These are phyloP conservation scores for Middelhovenomyces tepae DNA, from an alignment of 805 yeast genomes.

Conservation along the genomic window DNA sequence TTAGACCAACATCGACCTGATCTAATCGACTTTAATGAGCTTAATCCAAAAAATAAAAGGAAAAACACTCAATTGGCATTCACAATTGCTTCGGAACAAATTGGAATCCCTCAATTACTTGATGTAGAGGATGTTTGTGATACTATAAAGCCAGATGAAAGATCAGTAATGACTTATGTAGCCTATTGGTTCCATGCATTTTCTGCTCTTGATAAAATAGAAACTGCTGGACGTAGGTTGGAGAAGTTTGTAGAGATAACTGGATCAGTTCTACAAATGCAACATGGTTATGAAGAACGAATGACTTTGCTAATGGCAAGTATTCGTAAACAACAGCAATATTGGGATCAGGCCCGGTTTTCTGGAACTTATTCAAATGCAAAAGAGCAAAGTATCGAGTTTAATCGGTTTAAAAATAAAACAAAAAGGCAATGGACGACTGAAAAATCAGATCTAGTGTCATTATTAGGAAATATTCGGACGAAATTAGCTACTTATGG, in stretches of 20 bases:
- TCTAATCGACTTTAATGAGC: conserved; percentile 27
- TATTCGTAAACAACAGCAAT: conserved; percentile 15
- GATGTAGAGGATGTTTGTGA: conserved; percentile 46
- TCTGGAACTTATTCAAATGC: conserved; percentile 23
- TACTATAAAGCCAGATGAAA: conserved; percentile 47
- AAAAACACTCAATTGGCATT: conserved; percentile 33
- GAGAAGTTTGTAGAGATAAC: conserved; percentile 30
- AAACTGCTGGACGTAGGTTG: conserved; percentile 31
- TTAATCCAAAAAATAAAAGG: conserved; percentile 24
- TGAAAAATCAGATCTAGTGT: conserved; percentile 29
- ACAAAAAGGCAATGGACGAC: conserved; percentile 31
- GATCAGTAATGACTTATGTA: conserved; percentile 48
- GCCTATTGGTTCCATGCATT: conserved; percentile 50
- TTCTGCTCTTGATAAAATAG: conserved; percentile 29
- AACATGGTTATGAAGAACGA: conserved; percentile 27
- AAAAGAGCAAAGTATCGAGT: conserved; percentile 19
- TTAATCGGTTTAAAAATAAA: conserved; percentile 22
- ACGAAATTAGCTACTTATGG: conserved; percentile 31
- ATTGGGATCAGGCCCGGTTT: conserved; percentile 24
- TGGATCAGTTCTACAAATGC: conserved; percentile 24
- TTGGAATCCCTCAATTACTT: conserved; percentile 44
- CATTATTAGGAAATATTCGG: conserved; percentile 29
- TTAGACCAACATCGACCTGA: conserved; percentile 36
- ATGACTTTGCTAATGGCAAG: conserved; percentile 22
- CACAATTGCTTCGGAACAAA: conserved; percentile 33